These are phyloP conservation scores for Aciculosporium take DNA, from an alignment of 2,329 filamentous ascomycete genomes.

Conservation along the genomic window DNA sequence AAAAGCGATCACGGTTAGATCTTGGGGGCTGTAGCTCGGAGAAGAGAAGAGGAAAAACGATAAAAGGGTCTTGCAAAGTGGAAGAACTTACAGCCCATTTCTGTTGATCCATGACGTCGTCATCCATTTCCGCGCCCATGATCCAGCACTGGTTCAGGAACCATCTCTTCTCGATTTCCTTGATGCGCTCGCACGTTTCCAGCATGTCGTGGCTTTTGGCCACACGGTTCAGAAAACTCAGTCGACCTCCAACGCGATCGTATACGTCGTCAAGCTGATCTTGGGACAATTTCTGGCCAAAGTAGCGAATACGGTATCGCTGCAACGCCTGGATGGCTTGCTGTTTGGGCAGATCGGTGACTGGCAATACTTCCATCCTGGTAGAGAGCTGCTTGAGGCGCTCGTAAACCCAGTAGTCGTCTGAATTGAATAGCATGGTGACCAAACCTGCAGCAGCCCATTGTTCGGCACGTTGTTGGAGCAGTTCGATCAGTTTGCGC, in stretches of 20 bases:
- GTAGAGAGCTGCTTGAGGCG: constrained; percentile 83
- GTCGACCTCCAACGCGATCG: constrained; percentile 68
- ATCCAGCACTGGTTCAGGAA: constrained; percentile 66
- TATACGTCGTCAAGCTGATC: constrained; percentile 64
- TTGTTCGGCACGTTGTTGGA: constrained; percentile 89
- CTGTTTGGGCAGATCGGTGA: constrained; percentile 66
- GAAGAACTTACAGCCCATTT: constrained; percentile 60
- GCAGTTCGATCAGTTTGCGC: constrained; percentile 80
- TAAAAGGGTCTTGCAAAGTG: neutral
- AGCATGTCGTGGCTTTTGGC: constrained; percentile 79
- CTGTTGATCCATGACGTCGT: constrained; percentile 96
- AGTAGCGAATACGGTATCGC: constrained; percentile 71
- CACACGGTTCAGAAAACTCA: constrained; percentile 79
- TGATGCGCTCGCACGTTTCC: constrained; percentile 59
- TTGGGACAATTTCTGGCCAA: constrained; percentile 41
- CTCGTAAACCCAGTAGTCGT: constrained; percentile 98
- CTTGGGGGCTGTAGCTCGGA: neutral
- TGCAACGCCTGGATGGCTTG: constrained; percentile 64
- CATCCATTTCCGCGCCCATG: constrained; percentile 64
- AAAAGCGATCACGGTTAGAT: neutral
- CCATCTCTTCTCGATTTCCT: constrained; percentile 58
- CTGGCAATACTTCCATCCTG: constrained; percentile 82
- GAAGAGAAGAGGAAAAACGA: neutral
- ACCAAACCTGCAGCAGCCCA: constrained; percentile 89
- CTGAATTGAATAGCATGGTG: constrained; percentile 86